A percentile compares a stretch with the other conserved stretches of the same genome.
phyloP scores from a whole-genome alignment of 140 eudicot species.

The Eryngium alpinum region DNA sequence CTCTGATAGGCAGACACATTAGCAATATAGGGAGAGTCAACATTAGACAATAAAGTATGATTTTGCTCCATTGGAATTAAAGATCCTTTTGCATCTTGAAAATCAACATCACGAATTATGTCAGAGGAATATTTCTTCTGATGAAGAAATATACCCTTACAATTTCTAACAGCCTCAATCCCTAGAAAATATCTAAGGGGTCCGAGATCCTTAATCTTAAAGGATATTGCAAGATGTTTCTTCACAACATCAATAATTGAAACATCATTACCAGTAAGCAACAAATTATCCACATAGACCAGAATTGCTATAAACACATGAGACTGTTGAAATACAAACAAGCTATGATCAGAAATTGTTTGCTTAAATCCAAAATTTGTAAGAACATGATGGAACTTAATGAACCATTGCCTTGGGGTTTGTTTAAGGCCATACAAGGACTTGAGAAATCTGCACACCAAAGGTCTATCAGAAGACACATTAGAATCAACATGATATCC shows the following conservation, averaged over 20 bases:
- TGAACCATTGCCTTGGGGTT: too few species aligned
- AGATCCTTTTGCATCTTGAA: not conserved
- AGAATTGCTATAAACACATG: not conserved
- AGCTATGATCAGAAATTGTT: not conserved
- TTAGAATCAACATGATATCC: not conserved
- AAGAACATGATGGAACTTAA: not conserved
- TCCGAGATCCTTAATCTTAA: conserved; percentile 12
- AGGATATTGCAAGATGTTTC: not conserved
- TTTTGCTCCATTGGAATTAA: not conserved
- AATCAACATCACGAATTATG: not conserved
- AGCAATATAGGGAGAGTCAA: not conserved
- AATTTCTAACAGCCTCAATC: not conserved
- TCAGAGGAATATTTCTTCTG: conserved; percentile 7
- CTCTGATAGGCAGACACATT: not conserved
- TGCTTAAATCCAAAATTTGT: not conserved
- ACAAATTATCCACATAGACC: not conserved
- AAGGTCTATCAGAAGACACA: not conserved
- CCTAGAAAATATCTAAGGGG: conserved; percentile 7
- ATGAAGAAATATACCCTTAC: not conserved
- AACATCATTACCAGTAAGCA: not conserved
- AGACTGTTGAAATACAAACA: not conserved
- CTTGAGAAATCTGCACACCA: not conserved
- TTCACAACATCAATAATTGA: too few species aligned
- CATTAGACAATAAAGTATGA: not conserved
- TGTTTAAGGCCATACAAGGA: too few species aligned